A percentile compares a stretch with the other conserved stretches of the same genome.
These are phyloP conservation scores for Trametes sp. DNA, from an alignment of 1,284 basidiomycete species.

Conservation along the genomic window DNA sequence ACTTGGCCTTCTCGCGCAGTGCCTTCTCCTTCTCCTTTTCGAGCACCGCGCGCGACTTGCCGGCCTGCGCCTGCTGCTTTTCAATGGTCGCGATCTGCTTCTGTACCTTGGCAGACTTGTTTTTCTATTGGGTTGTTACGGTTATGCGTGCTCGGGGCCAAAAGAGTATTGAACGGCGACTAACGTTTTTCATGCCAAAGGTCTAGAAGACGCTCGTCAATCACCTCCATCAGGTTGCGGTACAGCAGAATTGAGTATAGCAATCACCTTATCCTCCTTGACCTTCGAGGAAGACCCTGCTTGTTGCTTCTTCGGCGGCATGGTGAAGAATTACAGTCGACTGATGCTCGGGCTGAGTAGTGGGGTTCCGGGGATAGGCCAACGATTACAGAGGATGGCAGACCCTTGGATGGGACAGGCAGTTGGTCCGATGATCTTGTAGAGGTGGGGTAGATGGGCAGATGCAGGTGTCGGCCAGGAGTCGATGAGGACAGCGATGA, in stretches of 20 bases:
- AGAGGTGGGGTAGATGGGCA: background rate
- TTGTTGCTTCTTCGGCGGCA: slow-evolving; percentile 79
- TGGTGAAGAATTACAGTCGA: slow-evolving; percentile 37
- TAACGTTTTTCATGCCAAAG: slow-evolving; percentile 93
- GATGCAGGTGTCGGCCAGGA: background rate
- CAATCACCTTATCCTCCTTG: slow-evolving; percentile 77
- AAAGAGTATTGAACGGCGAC: slow-evolving; percentile 35
- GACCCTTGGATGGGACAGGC: background rate
- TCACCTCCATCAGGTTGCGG: slow-evolving; percentile 36
- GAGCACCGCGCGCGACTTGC: slow-evolving; percentile 80
- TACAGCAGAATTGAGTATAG: slow-evolving; percentile 12
- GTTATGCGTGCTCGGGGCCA: slow-evolving; percentile 5
- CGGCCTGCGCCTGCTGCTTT: slow-evolving; percentile 72
- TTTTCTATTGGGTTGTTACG: slow-evolving; percentile 68
- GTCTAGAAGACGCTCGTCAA: slow-evolving; percentile 61
- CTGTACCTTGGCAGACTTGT: slow-evolving; percentile 94
- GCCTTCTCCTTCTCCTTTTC: slow-evolving; percentile 86
- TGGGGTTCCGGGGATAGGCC: background rate
- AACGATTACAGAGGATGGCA: background rate
- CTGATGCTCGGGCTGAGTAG: background rate
- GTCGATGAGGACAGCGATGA: slow-evolving; percentile 14
- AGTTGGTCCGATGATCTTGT: background rate
- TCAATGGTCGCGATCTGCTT: slow-evolving; percentile 83
- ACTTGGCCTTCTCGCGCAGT: slow-evolving; percentile 77
- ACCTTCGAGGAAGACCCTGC: slow-evolving; percentile 63